These are phyloP conservation scores for Albugo laibachii DNA, from an alignment of 352 stramenopile genomes.

Conservation along the genomic window DNA sequence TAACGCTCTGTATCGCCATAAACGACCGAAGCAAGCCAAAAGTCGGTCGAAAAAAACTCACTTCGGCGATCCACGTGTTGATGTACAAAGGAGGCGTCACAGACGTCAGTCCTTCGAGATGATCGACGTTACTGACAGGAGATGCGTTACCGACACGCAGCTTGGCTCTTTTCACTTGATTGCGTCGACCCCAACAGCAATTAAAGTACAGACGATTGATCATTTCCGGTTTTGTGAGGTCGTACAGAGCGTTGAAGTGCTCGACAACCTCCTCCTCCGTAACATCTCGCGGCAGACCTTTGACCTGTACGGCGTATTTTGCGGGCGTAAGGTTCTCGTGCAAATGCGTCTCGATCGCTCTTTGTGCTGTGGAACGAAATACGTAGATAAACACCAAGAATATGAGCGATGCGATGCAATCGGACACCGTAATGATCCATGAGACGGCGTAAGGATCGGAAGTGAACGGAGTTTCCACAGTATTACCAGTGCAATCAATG, in stretches of 20 bases:
- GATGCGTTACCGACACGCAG: conserved; percentile 19
- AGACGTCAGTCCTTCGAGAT: conserved; percentile 20
- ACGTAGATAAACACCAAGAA: conserved; percentile 48
- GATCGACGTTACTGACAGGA: conserved; percentile 42
- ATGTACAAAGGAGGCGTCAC: conserved; percentile 39
- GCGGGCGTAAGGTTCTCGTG: conserved; percentile 59
- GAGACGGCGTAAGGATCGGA: conserved; percentile 25
- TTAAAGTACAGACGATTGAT: conserved; percentile 38
- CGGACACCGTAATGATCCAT: conserved; percentile 51
- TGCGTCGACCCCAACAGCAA: conserved; percentile 33
- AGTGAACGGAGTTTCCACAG: conserved; percentile 42
- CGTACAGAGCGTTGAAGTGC: conserved; percentile 60
- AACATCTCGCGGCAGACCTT: conserved; percentile 39
- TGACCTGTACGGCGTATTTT: conserved; percentile 66
- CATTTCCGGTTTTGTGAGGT: conserved; percentile 41
- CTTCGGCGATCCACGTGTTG: conserved; percentile 71
- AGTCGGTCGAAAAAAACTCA: conserved; percentile 58
- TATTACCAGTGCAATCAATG: conserved; percentile 55
- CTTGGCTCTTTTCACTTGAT: conserved; percentile 24
- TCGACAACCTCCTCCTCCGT: conserved; percentile 38
- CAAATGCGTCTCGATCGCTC: conserved; percentile 37
- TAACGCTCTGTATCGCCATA: conserved; percentile 47
- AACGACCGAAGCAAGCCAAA: conserved; percentile 52
- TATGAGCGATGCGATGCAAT: conserved; percentile 38
- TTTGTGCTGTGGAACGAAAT: conserved; percentile 19